These are phyloP conservation scores for Aspergillus bridgeri DNA, from an alignment of 495 filamentous ascomycete genomes.

Conservation along the genomic window DNA sequence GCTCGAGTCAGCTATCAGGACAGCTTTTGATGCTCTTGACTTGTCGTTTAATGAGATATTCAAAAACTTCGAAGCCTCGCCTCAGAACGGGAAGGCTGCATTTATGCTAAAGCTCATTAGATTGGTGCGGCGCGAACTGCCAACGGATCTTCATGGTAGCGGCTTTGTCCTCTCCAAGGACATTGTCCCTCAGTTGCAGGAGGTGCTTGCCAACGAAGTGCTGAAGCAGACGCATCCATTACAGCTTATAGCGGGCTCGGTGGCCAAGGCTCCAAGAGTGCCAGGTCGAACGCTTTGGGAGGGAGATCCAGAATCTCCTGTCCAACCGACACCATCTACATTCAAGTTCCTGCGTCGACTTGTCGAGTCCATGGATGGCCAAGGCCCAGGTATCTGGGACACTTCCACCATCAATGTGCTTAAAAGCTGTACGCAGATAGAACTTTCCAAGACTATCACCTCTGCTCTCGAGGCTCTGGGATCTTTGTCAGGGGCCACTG, in stretches of 20 bases:
- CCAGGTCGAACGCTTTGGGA: constrained; percentile 69
- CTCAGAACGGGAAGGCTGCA: constrained; percentile 54
- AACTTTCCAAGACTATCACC: constrained; percentile 18
- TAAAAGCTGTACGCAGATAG: constrained; percentile 51
- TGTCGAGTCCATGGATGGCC: constrained; percentile 59
- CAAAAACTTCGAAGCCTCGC: constrained; percentile 35
- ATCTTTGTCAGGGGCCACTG: not conserved
- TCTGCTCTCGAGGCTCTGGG: constrained; percentile 26
- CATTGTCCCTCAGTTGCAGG: constrained; percentile 56
- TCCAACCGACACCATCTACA: constrained; percentile 73
- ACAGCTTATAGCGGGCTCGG: constrained; percentile 4
- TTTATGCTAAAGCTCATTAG: constrained; percentile 76
- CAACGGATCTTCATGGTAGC: constrained; percentile 37
- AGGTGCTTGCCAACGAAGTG: constrained; percentile 45
- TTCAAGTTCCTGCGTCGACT: constrained; percentile 73
- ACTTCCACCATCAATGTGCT: constrained; percentile 60
- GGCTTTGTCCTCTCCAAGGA: constrained; percentile 38
- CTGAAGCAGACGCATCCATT: constrained; percentile 14
- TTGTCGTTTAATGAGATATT: constrained; percentile 48
- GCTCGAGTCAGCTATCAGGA: constrained; percentile 52
- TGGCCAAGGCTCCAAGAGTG: constrained; percentile 18
- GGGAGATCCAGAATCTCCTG: constrained; percentile 67
- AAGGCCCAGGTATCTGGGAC: constrained; percentile 82
- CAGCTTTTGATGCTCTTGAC: constrained; percentile 59
- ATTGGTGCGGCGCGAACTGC: constrained; percentile 65